These are phyloP conservation scores for Penicillium thymicola DNA, from an alignment of 2,329 filamentous ascomycete species.

Conservation along the genomic window DNA sequence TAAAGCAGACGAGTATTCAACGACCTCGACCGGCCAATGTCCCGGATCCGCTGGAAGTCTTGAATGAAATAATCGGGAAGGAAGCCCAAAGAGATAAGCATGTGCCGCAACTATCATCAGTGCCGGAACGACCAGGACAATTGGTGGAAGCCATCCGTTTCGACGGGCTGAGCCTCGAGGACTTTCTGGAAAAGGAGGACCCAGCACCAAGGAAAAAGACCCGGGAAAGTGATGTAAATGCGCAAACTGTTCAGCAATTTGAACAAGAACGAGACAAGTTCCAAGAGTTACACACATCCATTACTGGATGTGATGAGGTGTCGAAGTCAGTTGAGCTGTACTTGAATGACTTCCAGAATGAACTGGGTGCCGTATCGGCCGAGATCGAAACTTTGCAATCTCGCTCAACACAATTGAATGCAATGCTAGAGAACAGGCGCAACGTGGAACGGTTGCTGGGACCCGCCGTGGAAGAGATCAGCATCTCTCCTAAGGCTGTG, in stretches of 20 bases:
- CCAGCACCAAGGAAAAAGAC: slow-evolving; percentile 23
- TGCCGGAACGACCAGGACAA: slow-evolving; percentile 37
- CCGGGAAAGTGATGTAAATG: slow-evolving; percentile 39
- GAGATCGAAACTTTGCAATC: slow-evolving; percentile 93
- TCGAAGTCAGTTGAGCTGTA: slow-evolving; percentile 90
- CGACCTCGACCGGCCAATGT: slow-evolving; percentile 53
- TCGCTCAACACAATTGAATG: slow-evolving; percentile 76
- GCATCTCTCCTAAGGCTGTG: slow-evolving; percentile 78
- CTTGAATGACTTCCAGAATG: slow-evolving; percentile 86
- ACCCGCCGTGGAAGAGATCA: slow-evolving; percentile 87
- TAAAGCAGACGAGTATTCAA: slow-evolving; percentile 56
- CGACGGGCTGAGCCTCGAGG: slow-evolving; percentile 69
- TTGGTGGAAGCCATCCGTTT: slow-evolving; percentile 73
- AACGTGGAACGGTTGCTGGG: slow-evolving; percentile 84
- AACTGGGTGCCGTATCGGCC: slow-evolving; percentile 84
- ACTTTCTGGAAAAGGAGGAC: slow-evolving; percentile 54
- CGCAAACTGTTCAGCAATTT: slow-evolving; percentile 69
- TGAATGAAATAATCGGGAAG: slow-evolving; percentile 59
- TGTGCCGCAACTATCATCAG: slow-evolving; percentile 1
- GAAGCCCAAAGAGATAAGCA: slow-evolving; percentile 16
- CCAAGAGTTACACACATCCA: slow-evolving; percentile 85
- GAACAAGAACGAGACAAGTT: slow-evolving; percentile 80
- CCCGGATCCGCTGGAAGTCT: slow-evolving; percentile 67
- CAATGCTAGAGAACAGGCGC: slow-evolving; percentile 82
- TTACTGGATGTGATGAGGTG: slow-evolving; percentile 85